Base-by-base conservation (phyloP, 176 grass and related monocot species). In the Triticum urartu region DNA sequence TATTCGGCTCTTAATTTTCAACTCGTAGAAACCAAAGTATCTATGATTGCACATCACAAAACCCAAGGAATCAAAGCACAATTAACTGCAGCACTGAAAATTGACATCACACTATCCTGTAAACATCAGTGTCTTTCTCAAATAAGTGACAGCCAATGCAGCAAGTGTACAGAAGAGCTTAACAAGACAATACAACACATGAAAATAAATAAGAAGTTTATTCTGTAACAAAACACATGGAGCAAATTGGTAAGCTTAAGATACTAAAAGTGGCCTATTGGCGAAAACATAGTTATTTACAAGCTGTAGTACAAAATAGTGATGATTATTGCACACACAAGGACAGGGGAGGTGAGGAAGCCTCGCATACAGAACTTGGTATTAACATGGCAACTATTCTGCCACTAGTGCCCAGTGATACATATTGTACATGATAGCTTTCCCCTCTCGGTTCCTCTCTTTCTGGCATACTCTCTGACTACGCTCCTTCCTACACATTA, bases 241-340 rank as follows among this genome's bases (percentile, higher is more conserved):
- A 35, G 45, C 45, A 56, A 81, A 82, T 56, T 14, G 45, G 47
- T 82, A 70, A 58, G 66, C 66, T 58, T 82, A 21, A 24, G 18
- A 28, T 5, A 83, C 24, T 18, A 25, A 83, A 71, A 72, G 66
- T 83, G n/a, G 13, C 9, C 5, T 59, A 54, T 47, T 72, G 50
- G 35, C 48, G 59, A 59, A n/a, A 71, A 70, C 33, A 69, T 56
- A 36, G 43, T 56, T 36, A 39, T 72, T 20, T 24, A 15, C 33
- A 62, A 40, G 11, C 6, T 58, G 32, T 78, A 36, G 33, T 58
- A 22, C 11, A 79, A 40, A 63, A 64, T 79, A 63, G 34, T 15
- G 21, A 39, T 22, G 11, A 36, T 25, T 39, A 21, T 25, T 21
- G 56, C 3, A 18, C 54, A 61, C 20, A 38, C 32, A 61, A 79